phyloP scores from a whole-genome alignment of 805 yeast genomes.

The Candida incommunis region DNA sequence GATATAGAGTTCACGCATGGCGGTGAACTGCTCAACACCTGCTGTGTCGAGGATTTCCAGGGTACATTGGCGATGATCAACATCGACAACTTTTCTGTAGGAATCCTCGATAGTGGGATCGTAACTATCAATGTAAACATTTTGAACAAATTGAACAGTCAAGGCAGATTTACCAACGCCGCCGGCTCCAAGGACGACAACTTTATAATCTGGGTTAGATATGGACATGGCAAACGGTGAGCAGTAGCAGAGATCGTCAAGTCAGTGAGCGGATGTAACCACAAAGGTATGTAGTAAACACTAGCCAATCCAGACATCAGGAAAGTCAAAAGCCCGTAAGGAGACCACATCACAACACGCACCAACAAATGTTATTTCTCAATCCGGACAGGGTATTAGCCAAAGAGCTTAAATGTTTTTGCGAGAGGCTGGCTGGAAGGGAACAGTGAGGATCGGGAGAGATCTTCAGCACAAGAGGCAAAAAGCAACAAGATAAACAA shows the following conservation, averaged over 20 bases:
- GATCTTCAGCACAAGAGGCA: too few species aligned
- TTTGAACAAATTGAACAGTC: constrained; percentile 85
- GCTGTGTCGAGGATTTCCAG: constrained; percentile 86
- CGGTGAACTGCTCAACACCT: constrained; percentile 90
- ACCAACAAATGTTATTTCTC: too few species aligned
- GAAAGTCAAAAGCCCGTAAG: too few species aligned
- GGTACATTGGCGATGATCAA: constrained; percentile 78
- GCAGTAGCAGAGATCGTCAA: not conserved
- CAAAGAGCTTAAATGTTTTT: too few species aligned
- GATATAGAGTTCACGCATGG: constrained; percentile 63
- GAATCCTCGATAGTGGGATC: constrained; percentile 98
- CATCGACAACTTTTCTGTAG: constrained; percentile 73
- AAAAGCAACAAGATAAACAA: too few species aligned
- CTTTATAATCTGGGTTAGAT: constrained; percentile 55
- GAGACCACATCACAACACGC: too few species aligned
- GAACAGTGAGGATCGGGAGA: too few species aligned
- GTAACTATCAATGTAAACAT: constrained; percentile 77
- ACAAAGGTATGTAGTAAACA: too few species aligned
- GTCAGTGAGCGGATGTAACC: not conserved
- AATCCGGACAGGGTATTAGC: too few species aligned
- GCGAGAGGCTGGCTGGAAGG: too few species aligned
- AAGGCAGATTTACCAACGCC: constrained; percentile 94
- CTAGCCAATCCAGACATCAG: too few species aligned
- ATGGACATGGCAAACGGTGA: too few species aligned
- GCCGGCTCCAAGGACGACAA: constrained; percentile 91